phyloP scores from a whole-genome alignment of 352 stramenopile genomes.

The Globisporangium yorkense region DNA sequence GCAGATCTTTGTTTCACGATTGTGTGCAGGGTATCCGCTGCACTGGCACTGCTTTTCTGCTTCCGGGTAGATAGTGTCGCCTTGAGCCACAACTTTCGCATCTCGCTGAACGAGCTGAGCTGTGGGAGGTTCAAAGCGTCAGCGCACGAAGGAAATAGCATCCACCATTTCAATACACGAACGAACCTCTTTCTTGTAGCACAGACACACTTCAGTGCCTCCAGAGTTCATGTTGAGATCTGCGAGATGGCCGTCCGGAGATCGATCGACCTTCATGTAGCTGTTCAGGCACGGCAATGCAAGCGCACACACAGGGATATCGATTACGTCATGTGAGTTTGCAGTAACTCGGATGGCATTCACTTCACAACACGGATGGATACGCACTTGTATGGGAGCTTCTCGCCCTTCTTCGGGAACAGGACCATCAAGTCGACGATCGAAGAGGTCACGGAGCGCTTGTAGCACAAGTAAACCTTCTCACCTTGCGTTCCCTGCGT shows the following conservation, averaged over 20 bases:
- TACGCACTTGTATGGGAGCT: constrained; percentile 66
- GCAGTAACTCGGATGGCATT: neutral
- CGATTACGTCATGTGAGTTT: neutral
- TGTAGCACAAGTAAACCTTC: constrained; percentile 76
- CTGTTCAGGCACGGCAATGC: constrained; percentile 18
- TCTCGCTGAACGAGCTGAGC: constrained; percentile 26
- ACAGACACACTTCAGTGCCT: constrained; percentile 68
- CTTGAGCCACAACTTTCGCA: constrained; percentile 39
- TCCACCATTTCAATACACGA: neutral
- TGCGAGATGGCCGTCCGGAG: constrained; percentile 53
- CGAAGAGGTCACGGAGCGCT: constrained; percentile 48
- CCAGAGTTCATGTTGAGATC: constrained; percentile 72
- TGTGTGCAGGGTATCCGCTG: too few species aligned
- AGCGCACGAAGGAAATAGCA: neutral
- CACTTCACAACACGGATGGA: neutral
- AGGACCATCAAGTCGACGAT: constrained; percentile 68
- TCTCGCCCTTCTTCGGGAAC: constrained; percentile 82
- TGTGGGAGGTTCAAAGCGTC: neutral
- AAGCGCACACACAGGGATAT: neutral
- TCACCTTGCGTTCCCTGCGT: constrained; percentile 72
- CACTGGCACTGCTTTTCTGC: neutral
- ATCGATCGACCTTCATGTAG: constrained; percentile 74
- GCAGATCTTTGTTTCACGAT: neutral
- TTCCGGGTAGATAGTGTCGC: constrained; percentile 11
- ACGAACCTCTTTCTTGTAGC: constrained; percentile 78